Evolutionary conservation across 352 stramenopile genomes (phyloP).

Genomic region (Globisporangium spinosum): DNA sequence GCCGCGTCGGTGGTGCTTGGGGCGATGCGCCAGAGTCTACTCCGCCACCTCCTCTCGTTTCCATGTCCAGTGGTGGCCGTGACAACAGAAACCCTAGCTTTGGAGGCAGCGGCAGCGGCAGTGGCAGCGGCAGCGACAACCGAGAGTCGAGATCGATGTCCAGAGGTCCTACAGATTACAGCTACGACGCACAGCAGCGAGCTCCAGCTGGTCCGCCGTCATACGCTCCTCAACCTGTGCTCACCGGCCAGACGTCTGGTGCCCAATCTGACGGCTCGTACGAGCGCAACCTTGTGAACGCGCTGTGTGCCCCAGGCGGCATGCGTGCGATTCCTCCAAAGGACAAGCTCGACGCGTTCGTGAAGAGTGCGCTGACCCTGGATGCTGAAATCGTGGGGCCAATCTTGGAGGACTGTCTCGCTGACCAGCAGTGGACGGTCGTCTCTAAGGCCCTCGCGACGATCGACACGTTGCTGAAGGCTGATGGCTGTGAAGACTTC

Average conservation of each 20-base stretch:
- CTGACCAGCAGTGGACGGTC: slow-evolving; percentile 87
- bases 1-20: slow-evolving; percentile 76
- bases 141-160: slow-evolving; percentile 38
- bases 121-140: slow-evolving; percentile 17
- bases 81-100: slow-evolving; percentile 52
- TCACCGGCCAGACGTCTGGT: slow-evolving; percentile 61
- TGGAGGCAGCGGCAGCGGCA: slow-evolving; percentile 13
- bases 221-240: slow-evolving; percentile 31
- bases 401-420: slow-evolving; percentile 91
- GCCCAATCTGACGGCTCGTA: slow-evolving; percentile 87
- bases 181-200: slow-evolving; percentile 39
- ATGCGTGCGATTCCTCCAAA: slow-evolving; percentile 93
- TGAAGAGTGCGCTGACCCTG: slow-evolving; percentile 87
- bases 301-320: slow-evolving; percentile 90
- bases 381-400: slow-evolving; percentile 93
- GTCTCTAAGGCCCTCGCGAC: slow-evolving; percentile 93
- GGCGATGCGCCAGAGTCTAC: slow-evolving; percentile 26
- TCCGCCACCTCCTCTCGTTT: slow-evolving; percentile 19
- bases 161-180: slow-evolving; percentile 43
- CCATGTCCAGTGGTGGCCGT: slow-evolving; percentile 26
- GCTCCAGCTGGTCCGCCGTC: slow-evolving; percentile 12
- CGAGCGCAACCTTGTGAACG: slow-evolving; percentile 91
- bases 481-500: slow-evolving; percentile 79
- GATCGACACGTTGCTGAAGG: slow-evolving; percentile 87
- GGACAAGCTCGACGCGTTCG: slow-evolving; percentile 92